Conservation (phyloP, 2,329 filamentous ascomycete species). For the Cyclaneusma minus region DNA sequence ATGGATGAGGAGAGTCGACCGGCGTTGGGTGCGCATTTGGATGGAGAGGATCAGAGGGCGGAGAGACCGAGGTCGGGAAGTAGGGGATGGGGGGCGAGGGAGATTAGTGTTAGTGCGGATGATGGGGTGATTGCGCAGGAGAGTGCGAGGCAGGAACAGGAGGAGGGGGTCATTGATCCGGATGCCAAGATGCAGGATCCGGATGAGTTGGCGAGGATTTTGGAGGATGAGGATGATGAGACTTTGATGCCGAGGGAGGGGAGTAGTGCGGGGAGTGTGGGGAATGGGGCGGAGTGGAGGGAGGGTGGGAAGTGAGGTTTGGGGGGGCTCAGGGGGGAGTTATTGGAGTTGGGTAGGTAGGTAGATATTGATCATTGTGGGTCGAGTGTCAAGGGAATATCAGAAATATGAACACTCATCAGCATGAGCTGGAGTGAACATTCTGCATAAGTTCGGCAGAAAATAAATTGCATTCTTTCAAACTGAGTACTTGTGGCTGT, state of each 20-base stretch:
- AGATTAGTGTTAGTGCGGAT: constrained; percentile 52
- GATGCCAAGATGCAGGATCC: constrained; percentile 53
- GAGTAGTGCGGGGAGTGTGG: constrained; percentile 5
- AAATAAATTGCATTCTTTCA: too few relatives aligned
- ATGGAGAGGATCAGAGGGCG: constrained; percentile 9
- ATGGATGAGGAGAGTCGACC: constrained; percentile 9
- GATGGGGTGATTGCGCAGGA: constrained; percentile 39
- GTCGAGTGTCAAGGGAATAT: constrained; percentile 4
- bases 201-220: constrained; percentile 43
- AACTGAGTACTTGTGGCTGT: too few relatives aligned
- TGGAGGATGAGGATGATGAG: constrained; percentile 39
- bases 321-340: constrained; percentile 1
- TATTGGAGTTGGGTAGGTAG: constrained; percentile 4
- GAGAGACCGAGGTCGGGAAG: constrained; percentile 3
- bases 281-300: constrained; percentile 14
- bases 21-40: constrained; percentile 11
- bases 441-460: too few relatives aligned
- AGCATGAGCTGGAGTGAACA: constrained; percentile 4
- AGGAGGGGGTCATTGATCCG: constrained; percentile 36
- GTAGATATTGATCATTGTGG: constrained; percentile 3
- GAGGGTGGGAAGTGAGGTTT: constrained; percentile 5
- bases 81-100: constrained; percentile 39
- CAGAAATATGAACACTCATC: constrained; percentile 2
- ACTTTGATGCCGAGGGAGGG: constrained; percentile 7
- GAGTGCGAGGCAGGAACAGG: constrained; percentile 23